phyloP scores from a whole-genome alignment of 2,329 filamentous ascomycete species.

The Stagonosporopsis chrysanthemi region DNA sequence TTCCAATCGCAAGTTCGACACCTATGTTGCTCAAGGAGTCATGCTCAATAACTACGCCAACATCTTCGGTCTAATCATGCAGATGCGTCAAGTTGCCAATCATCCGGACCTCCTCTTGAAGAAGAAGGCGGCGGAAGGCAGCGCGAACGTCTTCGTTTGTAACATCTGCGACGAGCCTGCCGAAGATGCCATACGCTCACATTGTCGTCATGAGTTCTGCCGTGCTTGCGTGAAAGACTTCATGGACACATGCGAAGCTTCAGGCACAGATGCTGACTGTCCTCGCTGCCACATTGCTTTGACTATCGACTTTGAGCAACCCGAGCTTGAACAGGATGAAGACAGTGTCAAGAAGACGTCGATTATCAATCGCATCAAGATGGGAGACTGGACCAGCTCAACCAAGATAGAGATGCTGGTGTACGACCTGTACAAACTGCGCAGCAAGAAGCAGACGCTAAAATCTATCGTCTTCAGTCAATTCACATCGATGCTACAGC shows the following conservation, averaged over 20 bases:
- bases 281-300: slow-evolving; percentile 91
- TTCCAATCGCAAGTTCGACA: slow-evolving; percentile 87
- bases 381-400: slow-evolving; percentile 98
- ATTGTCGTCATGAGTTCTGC: slow-evolving; percentile 93
- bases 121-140: slow-evolving; percentile 78
- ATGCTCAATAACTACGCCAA: slow-evolving; percentile 92
- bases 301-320: slow-evolving; percentile 91
- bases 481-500: slow-evolving; percentile 95
- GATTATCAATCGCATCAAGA: slow-evolving; percentile 98
- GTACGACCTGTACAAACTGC: slow-evolving; percentile 89
- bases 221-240: slow-evolving; percentile 82
- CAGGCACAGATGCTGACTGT: slow-evolving; percentile 69
- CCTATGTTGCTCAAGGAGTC: slow-evolving; percentile 92
- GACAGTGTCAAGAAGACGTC: slow-evolving; percentile 88
- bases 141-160: slow-evolving; percentile 89
- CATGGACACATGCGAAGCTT: slow-evolving; percentile 76
- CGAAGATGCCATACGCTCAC: slow-evolving; percentile 90
- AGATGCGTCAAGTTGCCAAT: slow-evolving; percentile 97
- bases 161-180: slow-evolving; percentile 96
- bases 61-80: slow-evolving; percentile 98
- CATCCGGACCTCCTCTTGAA: slow-evolving; percentile 94
- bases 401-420: slow-evolving; percentile 98
- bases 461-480: slow-evolving; percentile 98
- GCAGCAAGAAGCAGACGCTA: slow-evolving; percentile 89
- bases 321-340: slow-evolving; percentile 92